Percentiles rank a stretch among this genome's conserved stretches.
These are phyloP conservation scores for Rhynchospora breviuscula DNA, from an alignment of 176 grass and related monocot species.

Conservation along the genomic window DNA sequence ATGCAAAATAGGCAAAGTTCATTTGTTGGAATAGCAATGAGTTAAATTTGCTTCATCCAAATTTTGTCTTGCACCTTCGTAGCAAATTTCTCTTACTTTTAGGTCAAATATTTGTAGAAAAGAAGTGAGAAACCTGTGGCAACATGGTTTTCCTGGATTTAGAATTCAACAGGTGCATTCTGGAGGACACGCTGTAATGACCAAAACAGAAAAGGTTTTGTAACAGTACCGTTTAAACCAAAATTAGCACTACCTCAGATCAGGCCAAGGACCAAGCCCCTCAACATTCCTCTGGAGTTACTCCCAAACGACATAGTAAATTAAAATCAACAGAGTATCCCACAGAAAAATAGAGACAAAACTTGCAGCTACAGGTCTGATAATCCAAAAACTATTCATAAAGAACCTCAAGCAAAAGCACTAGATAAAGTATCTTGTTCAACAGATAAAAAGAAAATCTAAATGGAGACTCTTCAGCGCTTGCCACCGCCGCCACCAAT, in stretches of 20 bases:
- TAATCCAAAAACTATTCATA: neutral
- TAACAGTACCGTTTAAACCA: too few species aligned
- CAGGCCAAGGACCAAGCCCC: too few species aligned
- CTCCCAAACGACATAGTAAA: neutral
- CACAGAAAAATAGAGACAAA: slow-evolving; percentile 7
- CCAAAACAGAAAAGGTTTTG: too few species aligned
- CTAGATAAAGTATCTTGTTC: neutral
- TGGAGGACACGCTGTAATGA: too few species aligned
- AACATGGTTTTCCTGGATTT: too few species aligned
- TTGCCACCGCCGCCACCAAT: slow-evolving; percentile 53
- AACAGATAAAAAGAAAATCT: slow-evolving; percentile 4
- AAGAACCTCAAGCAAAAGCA: neutral
- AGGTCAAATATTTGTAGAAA: too few species aligned
- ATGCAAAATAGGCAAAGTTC: neutral
- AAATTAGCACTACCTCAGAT: too few species aligned
- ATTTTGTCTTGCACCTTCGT: neutral
- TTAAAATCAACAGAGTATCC: neutral
- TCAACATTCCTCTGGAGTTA: too few species aligned
- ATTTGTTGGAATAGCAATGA: neutral
- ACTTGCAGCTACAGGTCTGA: slow-evolving; percentile 15
- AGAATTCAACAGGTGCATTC: too few species aligned
- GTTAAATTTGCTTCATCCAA: neutral
- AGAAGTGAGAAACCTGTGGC: too few species aligned
- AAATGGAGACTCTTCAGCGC: slow-evolving; percentile 27
- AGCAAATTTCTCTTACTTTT: too few species aligned